Conservation (phyloP, 345 rosid genomes). For the Dimocarpus longan region DNA sequence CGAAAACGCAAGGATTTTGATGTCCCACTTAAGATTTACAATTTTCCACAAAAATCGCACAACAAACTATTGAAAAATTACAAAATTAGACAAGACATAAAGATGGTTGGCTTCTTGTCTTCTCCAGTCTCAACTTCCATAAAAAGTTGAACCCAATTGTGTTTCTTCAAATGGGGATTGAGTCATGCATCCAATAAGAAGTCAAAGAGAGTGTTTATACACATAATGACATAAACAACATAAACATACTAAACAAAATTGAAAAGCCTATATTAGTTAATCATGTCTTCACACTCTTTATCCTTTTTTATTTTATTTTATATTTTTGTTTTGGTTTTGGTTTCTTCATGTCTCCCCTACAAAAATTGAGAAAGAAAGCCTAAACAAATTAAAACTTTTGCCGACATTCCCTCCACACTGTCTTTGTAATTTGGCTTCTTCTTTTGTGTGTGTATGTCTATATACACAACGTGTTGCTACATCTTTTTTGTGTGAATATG, state of each 20-base stretch:
- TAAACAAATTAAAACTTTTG: constrained; percentile 11
- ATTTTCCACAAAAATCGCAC: neutral
- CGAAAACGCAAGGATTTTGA: constrained; percentile 13
- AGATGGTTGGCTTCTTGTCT: constrained; percentile 15
- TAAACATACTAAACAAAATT: constrained; percentile 12
- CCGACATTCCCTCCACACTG: constrained; percentile 27
- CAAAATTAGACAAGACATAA: constrained; percentile 17
- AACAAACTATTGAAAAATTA: neutral
- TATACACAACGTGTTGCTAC: neutral
- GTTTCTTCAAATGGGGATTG: neutral
- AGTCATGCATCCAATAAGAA: constrained; percentile 33
- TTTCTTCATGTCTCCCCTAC: neutral
- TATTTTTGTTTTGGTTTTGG: neutral
- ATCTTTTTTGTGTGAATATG: neutral
- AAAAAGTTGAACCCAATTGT: neutral
- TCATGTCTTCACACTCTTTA: constrained; percentile 25
- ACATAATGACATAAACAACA: neutral
- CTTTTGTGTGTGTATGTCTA: neutral
- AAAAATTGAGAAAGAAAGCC: neutral
- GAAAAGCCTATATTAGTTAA: constrained; percentile 17
- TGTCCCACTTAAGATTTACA: constrained; percentile 35
- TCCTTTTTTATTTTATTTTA: neutral
- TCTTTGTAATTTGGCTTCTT: constrained; percentile 24
- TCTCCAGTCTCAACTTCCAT: neutral
- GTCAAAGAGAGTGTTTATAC: constrained; percentile 35